Conservation (phyloP, 768 basidiomycete species). For the Panus rudis region DNA sequence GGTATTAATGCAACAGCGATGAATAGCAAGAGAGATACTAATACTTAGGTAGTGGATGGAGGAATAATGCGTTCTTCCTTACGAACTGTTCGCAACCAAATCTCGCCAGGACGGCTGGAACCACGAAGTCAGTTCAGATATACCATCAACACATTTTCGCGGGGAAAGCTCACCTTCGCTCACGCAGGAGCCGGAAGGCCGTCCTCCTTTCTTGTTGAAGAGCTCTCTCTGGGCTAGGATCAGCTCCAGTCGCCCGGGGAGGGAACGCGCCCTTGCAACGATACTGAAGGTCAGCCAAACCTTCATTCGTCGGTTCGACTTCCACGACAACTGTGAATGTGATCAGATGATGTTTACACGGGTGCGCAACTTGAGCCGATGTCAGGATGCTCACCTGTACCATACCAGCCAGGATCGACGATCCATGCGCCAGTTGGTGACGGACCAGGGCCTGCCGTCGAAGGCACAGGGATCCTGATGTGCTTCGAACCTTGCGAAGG, state of each 20-base stretch:
- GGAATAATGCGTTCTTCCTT: slow-evolving; percentile 11
- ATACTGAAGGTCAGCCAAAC: slow-evolving; percentile 67
- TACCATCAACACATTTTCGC: neutral
- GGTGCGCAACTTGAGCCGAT: too few relatives aligned
- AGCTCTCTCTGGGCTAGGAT: slow-evolving; percentile 16
- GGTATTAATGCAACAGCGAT: too few relatives aligned
- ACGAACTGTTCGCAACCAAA: slow-evolving; percentile 10
- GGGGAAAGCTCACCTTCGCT: slow-evolving; percentile 53
- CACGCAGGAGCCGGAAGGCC: slow-evolving; percentile 69
- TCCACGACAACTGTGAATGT: slow-evolving; percentile 77
- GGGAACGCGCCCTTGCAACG: slow-evolving; percentile 70
- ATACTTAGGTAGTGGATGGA: too few relatives aligned
- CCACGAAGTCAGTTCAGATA: neutral
- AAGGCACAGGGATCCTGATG: slow-evolving; percentile 25
- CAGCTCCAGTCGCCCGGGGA: slow-evolving; percentile 38
- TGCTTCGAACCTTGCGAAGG: slow-evolving; percentile 35
- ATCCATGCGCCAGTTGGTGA: slow-evolving; percentile 49
- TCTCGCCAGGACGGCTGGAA: slow-evolving; percentile 13
- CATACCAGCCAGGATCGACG: slow-evolving; percentile 79
- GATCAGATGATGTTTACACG: too few relatives aligned
- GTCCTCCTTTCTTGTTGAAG: slow-evolving; percentile 39
- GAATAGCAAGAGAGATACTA: too few relatives aligned
- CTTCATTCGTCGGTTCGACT: slow-evolving; percentile 83
- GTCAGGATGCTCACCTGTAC: too few relatives aligned
- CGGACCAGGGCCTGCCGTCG: slow-evolving; percentile 21